These are phyloP conservation scores for Solanum ahanhuiri DNA, from an alignment of 257 asterid species.

Conservation along the genomic window DNA sequence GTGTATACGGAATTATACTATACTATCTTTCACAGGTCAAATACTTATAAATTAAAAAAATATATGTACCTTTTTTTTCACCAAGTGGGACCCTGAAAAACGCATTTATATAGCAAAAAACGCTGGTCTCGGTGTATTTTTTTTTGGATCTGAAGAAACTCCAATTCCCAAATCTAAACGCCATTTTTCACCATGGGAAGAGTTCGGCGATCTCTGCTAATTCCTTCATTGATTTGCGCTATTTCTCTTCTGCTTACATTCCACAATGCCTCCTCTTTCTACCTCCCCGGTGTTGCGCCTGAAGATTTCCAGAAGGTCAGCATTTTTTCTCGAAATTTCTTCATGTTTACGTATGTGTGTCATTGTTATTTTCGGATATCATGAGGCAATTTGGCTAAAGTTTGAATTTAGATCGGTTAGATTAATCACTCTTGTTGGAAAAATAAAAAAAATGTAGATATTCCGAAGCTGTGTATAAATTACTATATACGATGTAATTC, in stretches of 20 bases:
- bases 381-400: background rate
- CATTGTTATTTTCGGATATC: background rate
- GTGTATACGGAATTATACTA: no score
- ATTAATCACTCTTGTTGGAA: background rate
- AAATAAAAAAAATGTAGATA: background rate
- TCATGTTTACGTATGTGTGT: background rate
- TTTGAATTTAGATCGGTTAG: background rate
- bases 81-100: background rate
- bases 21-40: background rate
- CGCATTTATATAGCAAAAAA: background rate
- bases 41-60: background rate
- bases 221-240: background rate
- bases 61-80: background rate
- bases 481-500: no score
- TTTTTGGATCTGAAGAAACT: constrained; percentile 4
- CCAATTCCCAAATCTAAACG: background rate
- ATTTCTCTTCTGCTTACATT: constrained; percentile 31
- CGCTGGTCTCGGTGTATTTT: background rate
- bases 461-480: background rate
- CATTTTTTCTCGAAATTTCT: background rate
- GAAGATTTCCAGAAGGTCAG: constrained; percentile 51
- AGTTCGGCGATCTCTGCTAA: constrained; percentile 8
- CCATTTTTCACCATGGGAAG: constrained; percentile 4
- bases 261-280: constrained; percentile 41
- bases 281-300: constrained; percentile 89